Evolutionary conservation across 1,284 basidiomycete species (phyloP).

Genomic region (Sanghuangporus baumii): DNA sequence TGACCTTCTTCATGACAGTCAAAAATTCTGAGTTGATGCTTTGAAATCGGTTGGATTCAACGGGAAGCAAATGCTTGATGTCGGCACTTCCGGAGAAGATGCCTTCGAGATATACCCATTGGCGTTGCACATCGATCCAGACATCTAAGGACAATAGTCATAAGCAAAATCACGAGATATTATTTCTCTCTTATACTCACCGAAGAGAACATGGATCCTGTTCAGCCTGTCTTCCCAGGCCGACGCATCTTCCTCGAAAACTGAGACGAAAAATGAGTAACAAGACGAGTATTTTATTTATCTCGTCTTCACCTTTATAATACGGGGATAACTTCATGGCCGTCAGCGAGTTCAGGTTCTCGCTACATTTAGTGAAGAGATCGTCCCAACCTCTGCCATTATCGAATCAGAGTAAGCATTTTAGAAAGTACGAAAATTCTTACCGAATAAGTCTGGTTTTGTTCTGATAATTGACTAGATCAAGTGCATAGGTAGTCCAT

Average conservation of each 20-base stretch:
- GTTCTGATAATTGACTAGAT: slow-evolving; percentile 98
- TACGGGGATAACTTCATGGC: slow-evolving; percentile 98
- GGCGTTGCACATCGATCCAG: slow-evolving; percentile 99
- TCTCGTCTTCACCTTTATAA: slow-evolving; percentile 69
- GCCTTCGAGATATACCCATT: slow-evolving; percentile 99
- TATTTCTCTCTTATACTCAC: slow-evolving; percentile 37
- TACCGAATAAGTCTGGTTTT: slow-evolving; percentile 94
- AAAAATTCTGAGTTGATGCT: slow-evolving; percentile 99
- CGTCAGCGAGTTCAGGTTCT: slow-evolving; percentile 91
- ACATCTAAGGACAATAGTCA: slow-evolving; percentile 55
- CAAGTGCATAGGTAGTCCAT: slow-evolving; percentile 95
- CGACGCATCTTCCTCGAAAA: slow-evolving; percentile 91
- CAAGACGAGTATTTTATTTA: not conserved
- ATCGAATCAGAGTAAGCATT: not conserved
- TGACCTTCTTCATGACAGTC: slow-evolving; percentile 98
- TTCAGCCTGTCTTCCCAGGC: slow-evolving; percentile 96
- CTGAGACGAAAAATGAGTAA: slow-evolving; percentile 32
- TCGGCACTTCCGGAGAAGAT: slow-evolving; percentile 99
- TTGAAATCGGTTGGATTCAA: slow-evolving; percentile 95
- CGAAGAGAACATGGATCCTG: slow-evolving; percentile 92
- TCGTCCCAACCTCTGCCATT: slow-evolving; percentile 91
- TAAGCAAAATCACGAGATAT: not conserved
- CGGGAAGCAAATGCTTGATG: slow-evolving; percentile 96
- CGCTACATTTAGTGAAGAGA: slow-evolving; percentile 92
- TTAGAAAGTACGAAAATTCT: slow-evolving; percentile 18